Conservation (phyloP, 345 rosid genomes). For the Lumnitzera littorea region DNA sequence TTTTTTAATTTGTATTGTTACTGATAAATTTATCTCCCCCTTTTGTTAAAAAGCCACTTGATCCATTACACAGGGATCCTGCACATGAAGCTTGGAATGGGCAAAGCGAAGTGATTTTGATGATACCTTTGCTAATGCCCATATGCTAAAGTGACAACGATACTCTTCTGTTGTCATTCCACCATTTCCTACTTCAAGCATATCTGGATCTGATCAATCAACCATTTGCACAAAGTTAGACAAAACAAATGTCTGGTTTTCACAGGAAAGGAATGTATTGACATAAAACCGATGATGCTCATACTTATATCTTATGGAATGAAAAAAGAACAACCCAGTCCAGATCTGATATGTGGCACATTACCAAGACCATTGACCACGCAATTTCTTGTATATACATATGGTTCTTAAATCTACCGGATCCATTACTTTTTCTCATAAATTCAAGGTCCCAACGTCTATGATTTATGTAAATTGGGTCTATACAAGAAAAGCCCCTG, state of each 20-base stretch:
- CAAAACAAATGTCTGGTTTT: background rate
- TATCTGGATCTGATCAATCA: conserved; percentile 22
- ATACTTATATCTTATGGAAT: too few relatives aligned
- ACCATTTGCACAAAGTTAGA: background rate
- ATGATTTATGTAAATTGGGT: too few relatives aligned
- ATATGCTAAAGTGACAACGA: conserved; percentile 26
- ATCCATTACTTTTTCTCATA: too few relatives aligned
- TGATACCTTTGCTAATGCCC: conserved; percentile 24
- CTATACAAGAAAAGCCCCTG: too few relatives aligned
- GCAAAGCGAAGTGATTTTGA: background rate
- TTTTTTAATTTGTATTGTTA: too few relatives aligned
- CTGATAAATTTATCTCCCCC: too few relatives aligned
- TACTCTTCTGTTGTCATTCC: conserved; percentile 25
- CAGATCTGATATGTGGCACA: background rate
- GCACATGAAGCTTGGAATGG: background rate
- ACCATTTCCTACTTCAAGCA: conserved; percentile 37
- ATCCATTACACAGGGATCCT: background rate
- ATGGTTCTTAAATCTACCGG: background rate
- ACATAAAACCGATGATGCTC: background rate
- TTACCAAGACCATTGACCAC: background rate
- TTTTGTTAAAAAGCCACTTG: too few relatives aligned
- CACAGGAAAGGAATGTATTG: background rate
- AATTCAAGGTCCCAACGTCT: too few relatives aligned
- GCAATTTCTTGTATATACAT: too few relatives aligned
- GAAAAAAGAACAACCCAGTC: background rate